Conservation (phyloP, 768 basidiomycete genomes). For the Pisolithus marmoratus region DNA sequence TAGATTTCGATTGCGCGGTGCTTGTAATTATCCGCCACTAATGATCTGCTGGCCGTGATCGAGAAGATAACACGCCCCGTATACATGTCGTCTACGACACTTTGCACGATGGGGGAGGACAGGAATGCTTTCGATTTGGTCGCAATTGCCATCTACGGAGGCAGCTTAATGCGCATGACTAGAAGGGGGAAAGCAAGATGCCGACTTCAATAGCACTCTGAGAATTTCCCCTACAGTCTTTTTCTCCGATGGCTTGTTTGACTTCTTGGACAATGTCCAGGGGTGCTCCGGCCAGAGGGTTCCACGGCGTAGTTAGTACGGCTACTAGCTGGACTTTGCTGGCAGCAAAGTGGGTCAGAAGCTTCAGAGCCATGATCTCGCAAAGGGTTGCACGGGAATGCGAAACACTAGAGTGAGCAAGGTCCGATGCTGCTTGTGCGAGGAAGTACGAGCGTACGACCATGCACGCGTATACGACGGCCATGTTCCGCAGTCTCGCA, state of each 20-base stretch:
- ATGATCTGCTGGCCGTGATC: conserved; percentile 54
- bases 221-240: conserved; percentile 53
- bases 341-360: conserved; percentile 67
- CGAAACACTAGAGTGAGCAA: conserved; percentile 76
- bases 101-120: conserved; percentile 77
- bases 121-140: conserved; percentile 82
- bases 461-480: conserved; percentile 70
- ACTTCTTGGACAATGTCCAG: conserved; percentile 63
- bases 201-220: conserved; percentile 84
- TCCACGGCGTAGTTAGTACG: conserved; percentile 79
- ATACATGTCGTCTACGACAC: conserved; percentile 84
- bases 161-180: background rate
- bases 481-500: conserved; percentile 69
- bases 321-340: conserved; percentile 71
- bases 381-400: conserved; percentile 69
- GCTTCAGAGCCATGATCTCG: conserved; percentile 86
- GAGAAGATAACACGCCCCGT: conserved; percentile 71
- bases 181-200: conserved; percentile 8
- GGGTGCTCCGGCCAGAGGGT: conserved; percentile 75
- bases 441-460: conserved; percentile 78
- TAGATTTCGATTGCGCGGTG: conserved; percentile 69
- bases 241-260: conserved; percentile 47
- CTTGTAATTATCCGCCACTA: conserved; percentile 90
- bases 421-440: conserved; percentile 56
- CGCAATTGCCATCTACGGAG: conserved; percentile 75